Evolutionary conservation across 202 grass and related monocot genomes (phyloP), one percentile per base, ranked within the genome.

Genomic region (Sporobolus alterniflorus): DNA sequence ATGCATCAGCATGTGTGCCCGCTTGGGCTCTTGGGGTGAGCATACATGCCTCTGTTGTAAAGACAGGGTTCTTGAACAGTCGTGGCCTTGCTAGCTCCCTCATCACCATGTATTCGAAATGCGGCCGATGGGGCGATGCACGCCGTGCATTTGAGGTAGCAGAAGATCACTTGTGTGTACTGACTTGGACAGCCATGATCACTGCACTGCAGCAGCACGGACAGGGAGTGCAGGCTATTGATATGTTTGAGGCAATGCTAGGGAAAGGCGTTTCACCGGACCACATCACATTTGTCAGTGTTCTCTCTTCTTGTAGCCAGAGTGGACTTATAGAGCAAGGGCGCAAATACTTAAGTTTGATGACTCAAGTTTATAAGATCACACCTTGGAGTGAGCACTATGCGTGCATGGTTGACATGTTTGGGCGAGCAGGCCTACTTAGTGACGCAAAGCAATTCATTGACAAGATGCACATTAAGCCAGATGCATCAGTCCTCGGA

Each of bases 131-230:
- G 74, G 80, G 78, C 1, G 71, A 87, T 69, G 87, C 87, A 32
- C n/a, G 5, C 28, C 59, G 26, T 34, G 62, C 60, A 11, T 92
- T 92, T 70, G 59, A 87, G 17, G 60, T 40, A 17, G 41, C 76
- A 21, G 57, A 84, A 73, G 32, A 81, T 80, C 80, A 57, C 50
- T 50, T 82, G 30, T 80, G 71, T 54, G 52, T 87, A 49, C 51
- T 87, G 44, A 42, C 80, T 9, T 92, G 90, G 90, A 92, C 84
- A 5, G 75, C 90, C 71, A 87, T 89, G 80, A 87, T 92, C 49
- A 72, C 90, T 56, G 90, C 87, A 40, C 79, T 92, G 22, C 90
- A 92, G 76, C 90, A 92, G 77, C 84, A 92, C 17, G 90, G 90
- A 36, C 67, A 78, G 7, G 90, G 67, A 55, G 11, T 28, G 3